phyloP scores from a whole-genome alignment of 2,329 filamentous ascomycete genomes.

The Aspergillus udagawae region DNA sequence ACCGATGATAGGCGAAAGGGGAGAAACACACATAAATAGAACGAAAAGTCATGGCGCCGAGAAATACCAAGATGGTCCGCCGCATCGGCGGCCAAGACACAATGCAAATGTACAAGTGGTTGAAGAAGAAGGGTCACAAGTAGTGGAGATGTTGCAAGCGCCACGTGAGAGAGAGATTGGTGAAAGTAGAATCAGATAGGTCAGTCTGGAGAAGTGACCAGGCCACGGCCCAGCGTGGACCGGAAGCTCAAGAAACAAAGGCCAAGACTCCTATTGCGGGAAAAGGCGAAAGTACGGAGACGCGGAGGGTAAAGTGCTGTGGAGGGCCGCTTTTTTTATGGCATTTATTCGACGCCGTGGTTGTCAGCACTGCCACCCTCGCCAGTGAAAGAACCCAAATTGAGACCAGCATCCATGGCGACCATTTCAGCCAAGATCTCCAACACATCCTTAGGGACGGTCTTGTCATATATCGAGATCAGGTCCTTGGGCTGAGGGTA shows the following conservation, averaged over 20 bases:
- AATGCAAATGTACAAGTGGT: conserved; percentile 32
- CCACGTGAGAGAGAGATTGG: conserved; percentile 7
- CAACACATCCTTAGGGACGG: conserved; percentile 92
- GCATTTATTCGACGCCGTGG: conserved; percentile 35
- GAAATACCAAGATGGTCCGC: conserved; percentile 28
- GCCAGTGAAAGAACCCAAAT: conserved; percentile 51
- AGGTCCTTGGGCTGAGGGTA: conserved; percentile 91
- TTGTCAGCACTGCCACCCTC: conserved; percentile 30
- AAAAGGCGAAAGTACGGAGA: conserved; percentile 10
- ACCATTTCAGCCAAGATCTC: conserved; percentile 98
- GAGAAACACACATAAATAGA: conserved; percentile 7
- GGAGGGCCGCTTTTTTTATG: conserved; percentile 5
- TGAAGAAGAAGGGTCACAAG: conserved; percentile 9
- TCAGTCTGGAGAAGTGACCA: conserved; percentile 14
- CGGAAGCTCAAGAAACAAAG: conserved; percentile 11
- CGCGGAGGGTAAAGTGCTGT: conserved; percentile 13
- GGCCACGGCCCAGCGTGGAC: conserved; percentile 22
- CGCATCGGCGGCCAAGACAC: conserved; percentile 24
- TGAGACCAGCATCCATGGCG: conserved; percentile 74
- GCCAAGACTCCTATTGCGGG: conserved; percentile 13
- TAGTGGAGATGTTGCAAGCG: conserved; percentile 23
- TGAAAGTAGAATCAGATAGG: background rate
- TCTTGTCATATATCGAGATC: conserved; percentile 97
- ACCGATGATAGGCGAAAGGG: conserved; percentile 2
- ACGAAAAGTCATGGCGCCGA: conserved; percentile 29